Evolutionary conservation across 345 rosid genomes (phyloP).

Genomic region (Atalantia buxifolia): DNA sequence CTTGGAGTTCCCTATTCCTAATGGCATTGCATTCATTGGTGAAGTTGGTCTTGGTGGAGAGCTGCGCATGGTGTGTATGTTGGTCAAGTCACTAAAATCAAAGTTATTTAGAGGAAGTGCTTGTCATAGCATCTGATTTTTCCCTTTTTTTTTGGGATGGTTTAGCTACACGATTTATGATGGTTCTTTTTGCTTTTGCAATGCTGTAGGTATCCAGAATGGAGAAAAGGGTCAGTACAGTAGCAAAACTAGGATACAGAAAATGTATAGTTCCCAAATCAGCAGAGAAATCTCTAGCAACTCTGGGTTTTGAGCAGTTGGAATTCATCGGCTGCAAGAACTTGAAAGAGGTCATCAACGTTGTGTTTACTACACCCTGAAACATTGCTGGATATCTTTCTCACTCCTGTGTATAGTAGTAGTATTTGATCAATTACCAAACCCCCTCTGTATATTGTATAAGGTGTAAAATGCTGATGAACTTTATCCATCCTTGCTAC

Average conservation of each 20-base stretch:
- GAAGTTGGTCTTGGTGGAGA: conserved; percentile 91
- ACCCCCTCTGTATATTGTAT: neutral
- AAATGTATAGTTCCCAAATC: conserved; percentile 73
- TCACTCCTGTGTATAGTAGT: neutral
- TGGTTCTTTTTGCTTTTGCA: neutral
- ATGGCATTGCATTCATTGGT: conserved; percentile 73
- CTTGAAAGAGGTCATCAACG: conserved; percentile 64
- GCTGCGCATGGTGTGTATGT: conserved; percentile 60
- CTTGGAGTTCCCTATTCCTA: conserved; percentile 88
- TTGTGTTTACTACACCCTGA: conserved; percentile 38
- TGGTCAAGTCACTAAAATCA: neutral
- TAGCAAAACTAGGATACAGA: conserved; percentile 74
- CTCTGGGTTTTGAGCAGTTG: conserved; percentile 33
- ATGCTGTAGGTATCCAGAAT: conserved; percentile 65
- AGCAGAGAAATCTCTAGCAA: conserved; percentile 41
- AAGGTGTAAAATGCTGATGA: neutral
- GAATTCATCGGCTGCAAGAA: conserved; percentile 64
- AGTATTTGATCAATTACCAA: neutral
- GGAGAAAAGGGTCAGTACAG: conserved; percentile 71
- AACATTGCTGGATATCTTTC: conserved; percentile 5
- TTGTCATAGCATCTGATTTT: neutral
- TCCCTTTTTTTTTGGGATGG: neutral
- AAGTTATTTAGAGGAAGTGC: neutral
- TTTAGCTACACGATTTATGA: neutral
- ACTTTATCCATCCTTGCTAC: neutral